phyloP scores from a whole-genome alignment of 495 filamentous ascomycete genomes.

The Penicillium bovifimosum region DNA sequence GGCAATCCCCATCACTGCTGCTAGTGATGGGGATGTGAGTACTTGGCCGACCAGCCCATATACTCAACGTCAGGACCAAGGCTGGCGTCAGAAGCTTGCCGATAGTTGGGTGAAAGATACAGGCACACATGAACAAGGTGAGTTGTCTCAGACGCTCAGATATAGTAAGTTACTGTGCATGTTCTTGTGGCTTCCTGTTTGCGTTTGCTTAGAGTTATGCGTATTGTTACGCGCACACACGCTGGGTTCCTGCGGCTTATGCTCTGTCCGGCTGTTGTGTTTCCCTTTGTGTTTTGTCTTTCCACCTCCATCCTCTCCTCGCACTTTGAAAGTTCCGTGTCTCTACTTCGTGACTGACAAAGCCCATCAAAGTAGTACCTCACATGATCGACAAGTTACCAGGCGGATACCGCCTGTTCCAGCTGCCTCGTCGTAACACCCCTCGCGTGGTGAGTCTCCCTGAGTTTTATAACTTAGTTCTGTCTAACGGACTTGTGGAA shows the following conservation, averaged over 20 bases:
- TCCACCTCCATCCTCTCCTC: neutral
- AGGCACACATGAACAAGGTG: constrained; percentile 31
- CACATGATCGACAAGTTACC: constrained; percentile 51
- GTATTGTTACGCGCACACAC: neutral
- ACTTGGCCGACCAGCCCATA: constrained; percentile 30
- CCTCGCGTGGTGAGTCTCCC: constrained; percentile 28
- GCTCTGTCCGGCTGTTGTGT: neutral
- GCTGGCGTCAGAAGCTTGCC: constrained; percentile 32
- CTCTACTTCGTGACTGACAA: neutral
- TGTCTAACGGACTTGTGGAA: constrained; percentile 13
- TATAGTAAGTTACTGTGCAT: neutral
- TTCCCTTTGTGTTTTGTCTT: neutral
- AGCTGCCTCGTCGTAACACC: constrained; percentile 37
- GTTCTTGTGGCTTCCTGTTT: neutral
- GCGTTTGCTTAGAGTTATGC: too few relatives aligned
- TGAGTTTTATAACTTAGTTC: neutral
- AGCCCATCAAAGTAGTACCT: constrained; percentile 26
- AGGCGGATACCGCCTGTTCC: constrained; percentile 47
- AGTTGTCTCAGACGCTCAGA: constrained; percentile 12
- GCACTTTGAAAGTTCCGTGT: neutral
- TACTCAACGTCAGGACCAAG: constrained; percentile 11
- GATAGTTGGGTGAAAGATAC: constrained; percentile 33
- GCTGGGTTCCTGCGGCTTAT: neutral
- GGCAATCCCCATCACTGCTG: constrained; percentile 28
- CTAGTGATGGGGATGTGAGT: constrained; percentile 30